phyloP scores from a whole-genome alignment of 1,284 basidiomycete genomes.

The Trichosporon inkin region DNA sequence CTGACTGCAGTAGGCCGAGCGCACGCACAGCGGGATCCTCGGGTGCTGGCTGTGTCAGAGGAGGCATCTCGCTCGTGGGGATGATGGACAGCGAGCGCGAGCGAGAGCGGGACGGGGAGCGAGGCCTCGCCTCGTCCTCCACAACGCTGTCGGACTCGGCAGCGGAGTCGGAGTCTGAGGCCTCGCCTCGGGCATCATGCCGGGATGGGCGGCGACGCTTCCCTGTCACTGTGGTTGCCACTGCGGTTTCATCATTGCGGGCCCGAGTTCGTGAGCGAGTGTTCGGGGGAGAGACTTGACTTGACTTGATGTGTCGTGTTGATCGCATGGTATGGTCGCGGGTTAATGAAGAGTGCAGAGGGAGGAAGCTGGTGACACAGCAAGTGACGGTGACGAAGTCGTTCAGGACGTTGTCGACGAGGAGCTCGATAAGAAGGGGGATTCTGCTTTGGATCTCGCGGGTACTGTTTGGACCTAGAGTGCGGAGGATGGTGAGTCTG shows the following conservation, averaged over 20 bases:
- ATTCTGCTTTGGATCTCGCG: too few relatives aligned
- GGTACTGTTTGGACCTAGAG: too few relatives aligned
- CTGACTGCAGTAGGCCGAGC: slow-evolving; percentile 10
- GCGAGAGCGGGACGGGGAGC: slow-evolving; percentile 7
- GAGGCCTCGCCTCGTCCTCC: not conserved
- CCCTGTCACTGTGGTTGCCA: not conserved
- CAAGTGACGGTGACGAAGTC: too few relatives aligned
- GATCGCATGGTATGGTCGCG: not conserved
- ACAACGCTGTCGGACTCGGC: not conserved
- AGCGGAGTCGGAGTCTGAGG: not conserved
- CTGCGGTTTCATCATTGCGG: not conserved
- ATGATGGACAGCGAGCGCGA: slow-evolving; percentile 22
- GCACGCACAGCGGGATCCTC: slow-evolving; percentile 20
- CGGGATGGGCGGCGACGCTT: not conserved
- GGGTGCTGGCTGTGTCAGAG: slow-evolving; percentile 17
- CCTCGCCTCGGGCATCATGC: not conserved
- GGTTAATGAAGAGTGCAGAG: not conserved
- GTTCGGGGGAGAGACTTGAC: not conserved
- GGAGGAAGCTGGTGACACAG: not conserved
- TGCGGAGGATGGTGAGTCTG: too few relatives aligned
- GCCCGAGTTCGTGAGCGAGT: not conserved
- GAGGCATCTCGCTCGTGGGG: slow-evolving; percentile 14
- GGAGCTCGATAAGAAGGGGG: too few relatives aligned
- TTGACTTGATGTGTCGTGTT: not conserved
- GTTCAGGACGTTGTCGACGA: too few relatives aligned